Evolutionary conservation across 23 red algal genomes (phyloP), one percentile per base, ranked within the genome.

Genomic region (Gracilaria gracilis): DNA sequence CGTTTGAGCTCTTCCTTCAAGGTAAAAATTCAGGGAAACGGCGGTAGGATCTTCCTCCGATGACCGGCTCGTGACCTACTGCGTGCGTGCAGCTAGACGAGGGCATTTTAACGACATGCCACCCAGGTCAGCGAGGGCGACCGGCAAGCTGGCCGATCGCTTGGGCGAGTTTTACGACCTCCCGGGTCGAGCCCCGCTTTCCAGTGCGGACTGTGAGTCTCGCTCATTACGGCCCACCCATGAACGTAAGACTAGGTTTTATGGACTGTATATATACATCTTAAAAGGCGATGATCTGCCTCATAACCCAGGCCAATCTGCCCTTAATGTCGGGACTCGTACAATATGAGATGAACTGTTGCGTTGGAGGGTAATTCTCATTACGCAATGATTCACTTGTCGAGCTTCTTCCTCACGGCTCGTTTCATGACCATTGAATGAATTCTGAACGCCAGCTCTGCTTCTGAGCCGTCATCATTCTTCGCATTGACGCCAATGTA

Each of bases 401-500:
- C 3, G 5, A 20, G 72, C 38, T 9, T 51, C 34, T 77, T 77
- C 20, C 50, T 77, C 17, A 51, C 72, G 21, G 31, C 40, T 50
- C 72, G 38, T 42, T 51, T 77, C 72, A 77, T 77, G 40, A 77
- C 72, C 72, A 77, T 77, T 50, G 72, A 77, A 49, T 77, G 72
- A 12, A 77, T n/a, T 51, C 72, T 77, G 42, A 77, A 77, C 42
- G 72, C 72, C 40, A 77, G 23, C 42, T 77, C 72, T 31, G 72
- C 72, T 42, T 77, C 72, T 51, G 72, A 77, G 9, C 72, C 72
- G 39, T 77, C 72, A n/a, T 77, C 27, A 77, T 77, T 77, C 42
- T 77, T 77, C 3, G 72, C 72, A 37, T 77, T 42, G 50, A 77
- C 72, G 2, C 72, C 72, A 50, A 77, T 51, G 16, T 77, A 77